Percentiles rank a stretch among this genome's conserved stretches.
Evolutionary conservation across 305 asterid genomes (phyloP).

Genomic region (Ilex paraguariensis): DNA sequence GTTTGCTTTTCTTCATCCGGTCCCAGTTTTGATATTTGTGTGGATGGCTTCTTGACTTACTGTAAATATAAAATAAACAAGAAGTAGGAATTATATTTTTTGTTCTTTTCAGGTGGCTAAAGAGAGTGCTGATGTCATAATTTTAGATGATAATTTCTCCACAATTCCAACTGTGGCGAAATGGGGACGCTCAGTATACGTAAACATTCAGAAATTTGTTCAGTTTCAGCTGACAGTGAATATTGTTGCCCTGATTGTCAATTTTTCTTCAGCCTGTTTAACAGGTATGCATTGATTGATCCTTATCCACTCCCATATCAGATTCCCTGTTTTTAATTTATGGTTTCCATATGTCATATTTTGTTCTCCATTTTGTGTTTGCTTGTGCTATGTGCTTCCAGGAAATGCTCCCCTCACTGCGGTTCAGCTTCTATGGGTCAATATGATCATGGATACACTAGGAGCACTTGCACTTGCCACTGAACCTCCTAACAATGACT

Average conservation of each 20-base stretch:
- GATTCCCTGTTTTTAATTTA: background rate
- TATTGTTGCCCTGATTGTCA: constrained; percentile 71
- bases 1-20: too few species aligned
- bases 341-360: too few species aligned
- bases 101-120: constrained; percentile 64
- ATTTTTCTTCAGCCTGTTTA: constrained; percentile 79
- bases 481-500: constrained; percentile 81
- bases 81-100: too few species aligned
- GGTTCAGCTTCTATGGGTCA: constrained; percentile 96
- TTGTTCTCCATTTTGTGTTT: background rate
- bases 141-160: constrained; percentile 93
- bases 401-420: constrained; percentile 93
- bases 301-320: background rate
- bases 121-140: constrained; percentile 94
- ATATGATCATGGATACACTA: constrained; percentile 96
- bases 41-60: background rate
- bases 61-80: background rate
- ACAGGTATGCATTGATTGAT: constrained; percentile 45
- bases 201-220: constrained; percentile 89
- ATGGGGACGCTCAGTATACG: constrained; percentile 94
- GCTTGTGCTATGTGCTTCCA: constrained; percentile 15
- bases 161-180: constrained; percentile 87
- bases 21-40: too few species aligned
- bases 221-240: constrained; percentile 96
- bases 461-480: constrained; percentile 98